Conservation (phyloP, 2,329 filamentous ascomycete genomes). For the Fusarium decemcellulare region DNA sequence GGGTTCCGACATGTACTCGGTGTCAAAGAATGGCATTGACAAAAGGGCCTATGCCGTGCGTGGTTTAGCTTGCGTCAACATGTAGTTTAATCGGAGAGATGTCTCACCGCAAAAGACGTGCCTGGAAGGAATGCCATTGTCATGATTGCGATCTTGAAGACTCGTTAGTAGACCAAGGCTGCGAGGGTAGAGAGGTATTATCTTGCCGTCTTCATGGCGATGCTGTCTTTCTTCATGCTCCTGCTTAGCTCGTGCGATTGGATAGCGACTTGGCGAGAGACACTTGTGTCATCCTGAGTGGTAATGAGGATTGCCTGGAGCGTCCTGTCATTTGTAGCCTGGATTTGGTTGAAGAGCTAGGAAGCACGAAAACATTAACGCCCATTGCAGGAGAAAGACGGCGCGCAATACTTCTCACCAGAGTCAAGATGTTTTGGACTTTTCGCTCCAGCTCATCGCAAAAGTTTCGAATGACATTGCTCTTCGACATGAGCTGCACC, state of each 20-base stretch:
- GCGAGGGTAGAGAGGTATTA: too few relatives aligned
- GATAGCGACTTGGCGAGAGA: background rate
- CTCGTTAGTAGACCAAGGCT: background rate
- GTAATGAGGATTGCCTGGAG: background rate
- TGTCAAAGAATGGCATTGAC: conserved; percentile 3
- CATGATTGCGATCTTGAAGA: background rate
- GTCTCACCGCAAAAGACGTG: background rate
- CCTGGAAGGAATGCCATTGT: background rate
- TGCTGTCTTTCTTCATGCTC: conserved; percentile 7
- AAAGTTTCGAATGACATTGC: background rate
- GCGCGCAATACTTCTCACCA: background rate
- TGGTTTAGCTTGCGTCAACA: background rate
- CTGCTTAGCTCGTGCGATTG: background rate
- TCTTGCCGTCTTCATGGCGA: background rate
- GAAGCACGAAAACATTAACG: background rate
- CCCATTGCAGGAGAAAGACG: too few relatives aligned
- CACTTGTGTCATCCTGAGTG: background rate
- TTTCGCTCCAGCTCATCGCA: background rate
- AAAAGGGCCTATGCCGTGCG: background rate
- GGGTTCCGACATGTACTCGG: background rate
- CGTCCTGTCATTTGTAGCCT: background rate
- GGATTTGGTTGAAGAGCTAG: background rate
- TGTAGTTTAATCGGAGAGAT: background rate
- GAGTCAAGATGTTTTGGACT: background rate
- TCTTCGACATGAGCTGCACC: background rate